These are phyloP conservation scores for Xylaria nigripes DNA, from an alignment of 495 filamentous ascomycete species.

Conservation along the genomic window DNA sequence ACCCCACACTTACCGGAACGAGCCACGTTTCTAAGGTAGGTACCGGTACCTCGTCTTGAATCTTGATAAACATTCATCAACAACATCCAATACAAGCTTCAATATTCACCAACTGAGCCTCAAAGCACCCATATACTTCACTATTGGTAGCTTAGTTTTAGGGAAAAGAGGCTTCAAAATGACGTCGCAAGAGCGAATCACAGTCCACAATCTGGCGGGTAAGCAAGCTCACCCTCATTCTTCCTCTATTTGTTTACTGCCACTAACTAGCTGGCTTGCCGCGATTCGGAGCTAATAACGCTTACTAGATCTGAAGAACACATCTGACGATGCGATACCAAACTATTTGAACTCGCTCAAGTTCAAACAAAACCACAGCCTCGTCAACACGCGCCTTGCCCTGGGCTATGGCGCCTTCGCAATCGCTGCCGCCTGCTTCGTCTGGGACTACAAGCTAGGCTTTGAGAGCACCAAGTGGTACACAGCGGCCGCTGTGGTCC, in stretches of 20 bases:
- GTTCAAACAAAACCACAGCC: slow-evolving; percentile 71
- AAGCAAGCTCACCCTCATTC: slow-evolving; percentile 16
- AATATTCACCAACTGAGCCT: neutral
- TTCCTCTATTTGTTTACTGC: neutral
- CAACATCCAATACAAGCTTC: neutral
- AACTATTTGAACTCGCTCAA: slow-evolving; percentile 80
- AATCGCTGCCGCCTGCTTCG: slow-evolving; percentile 74
- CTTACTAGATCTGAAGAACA: slow-evolving; percentile 82
- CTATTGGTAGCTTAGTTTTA: neutral
- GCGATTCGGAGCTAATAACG: slow-evolving; percentile 1
- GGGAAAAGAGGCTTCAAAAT: slow-evolving; percentile 21
- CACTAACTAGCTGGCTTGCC: neutral
- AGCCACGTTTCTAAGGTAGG: slow-evolving; percentile 10
- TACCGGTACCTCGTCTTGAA: no score
- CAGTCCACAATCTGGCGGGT: slow-evolving; percentile 62
- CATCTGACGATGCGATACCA: slow-evolving; percentile 86
- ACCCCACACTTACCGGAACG: slow-evolving; percentile 16
- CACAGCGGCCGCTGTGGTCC: slow-evolving; percentile 65
- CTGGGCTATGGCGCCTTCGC: slow-evolving; percentile 77
- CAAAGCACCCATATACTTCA: neutral
- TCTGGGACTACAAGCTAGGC: slow-evolving; percentile 81
- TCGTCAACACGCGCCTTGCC: slow-evolving; percentile 71
- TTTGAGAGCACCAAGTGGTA: slow-evolving; percentile 73
- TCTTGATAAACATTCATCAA: neutral
- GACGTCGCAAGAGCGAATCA: slow-evolving; percentile 49